Evolutionary conservation across 371 early-diverging fungal species (phyloP), one percentile per base, ranked within the genome.

Genomic region (Mucor velutinosus): DNA sequence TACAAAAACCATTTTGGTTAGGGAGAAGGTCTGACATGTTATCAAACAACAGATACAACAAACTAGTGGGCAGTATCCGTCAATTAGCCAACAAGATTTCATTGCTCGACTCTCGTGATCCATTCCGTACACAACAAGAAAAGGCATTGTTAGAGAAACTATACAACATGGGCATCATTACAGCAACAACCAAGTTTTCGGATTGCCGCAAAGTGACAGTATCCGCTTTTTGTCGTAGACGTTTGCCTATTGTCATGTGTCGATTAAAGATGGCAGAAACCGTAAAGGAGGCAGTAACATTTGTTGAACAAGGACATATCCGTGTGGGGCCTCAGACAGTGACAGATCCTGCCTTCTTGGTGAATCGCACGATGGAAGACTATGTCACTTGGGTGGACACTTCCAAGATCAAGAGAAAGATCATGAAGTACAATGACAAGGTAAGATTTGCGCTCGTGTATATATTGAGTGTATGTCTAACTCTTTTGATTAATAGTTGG

Each of bases 301-400:
- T 97, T 78, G 91, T 99, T 45, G 97, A 97, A 82, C 99, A 99
- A 73, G 99, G 99, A 17, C 99, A 98, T 82, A 86, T 98, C 60
- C 91, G 99, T 27, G 95, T 99, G 4, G 99, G 99, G 0, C 94
- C 97, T 14, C 89, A 96, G 67, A 89, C 91, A 2, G 87, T 98
- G 30, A 93, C 90, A 6, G 98, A 98, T 69, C 95, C 97, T 10
- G 97, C 97, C 1, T 98, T 89, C 67, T 73, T 98, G 62, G 97
- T 98, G 8, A 80, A 70, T 68, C 82, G 95, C 35, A 92, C 90
- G 51, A 94, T 98, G 94, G 99, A 99, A 76, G 99, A 99, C 82
- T 99, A 93, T 86, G 94, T 99, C 7, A 97, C 98, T 6, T 99
- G 99, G 99, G 97, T 95, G 12, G 97, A 99, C 74, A 92, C 94